Base-by-base conservation (phyloP, 2,329 filamentous ascomycete species). In the Trichoderma asperellum region DNA sequence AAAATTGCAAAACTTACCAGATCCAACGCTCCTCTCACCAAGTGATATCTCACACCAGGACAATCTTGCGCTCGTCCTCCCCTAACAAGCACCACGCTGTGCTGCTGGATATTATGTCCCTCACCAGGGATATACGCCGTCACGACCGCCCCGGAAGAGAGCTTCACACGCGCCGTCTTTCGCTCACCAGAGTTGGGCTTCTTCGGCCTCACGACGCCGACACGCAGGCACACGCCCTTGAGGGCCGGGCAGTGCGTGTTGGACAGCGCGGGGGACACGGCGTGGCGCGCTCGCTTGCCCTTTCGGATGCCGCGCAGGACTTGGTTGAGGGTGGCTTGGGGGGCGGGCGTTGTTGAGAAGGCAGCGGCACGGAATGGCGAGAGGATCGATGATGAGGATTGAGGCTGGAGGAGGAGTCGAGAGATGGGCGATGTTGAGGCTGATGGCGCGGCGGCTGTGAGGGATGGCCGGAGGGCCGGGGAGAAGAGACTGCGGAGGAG, bases 71-170 rank as follows among this genome's bases (percentile, higher is more conserved):
- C 90, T 79, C 96, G 87, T 2, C 96, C 96, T 70, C 96, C 96
- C 73, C 96, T 87, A n/a, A 99, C 94, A 73, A 98, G 85, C 68
- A 99, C 96, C 58, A 99, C 96, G 76, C 92, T 96, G 85, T 99
- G 96, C 86, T 98, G 96, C 86, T 98, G 95, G 73, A 98, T 94
- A 81, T 98, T 99, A 83, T 99, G 96, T 60, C 96, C 95, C 87
- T 98, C 95, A 64, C 96, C 96, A 40, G 94, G 94, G 77, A 99
- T 97, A 83, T 97, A 98, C 32, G 92, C 93, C 70, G 93, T 97
- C 72, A 99, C 86, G 70, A 96, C 87, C 78, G 90, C 93, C 68
- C 96, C 96, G 72, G 89, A 94, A 70, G 92, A 96, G 78, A 99
- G 84, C 74, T 94, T 87, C 24, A 99, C 91, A 85, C 95, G 93